A percentile compares a stretch with the other conserved stretches of the same genome.
These are phyloP conservation scores for Diaporthe sp. DNA, from an alignment of 2,329 filamentous ascomycete species.

Conservation along the genomic window DNA sequence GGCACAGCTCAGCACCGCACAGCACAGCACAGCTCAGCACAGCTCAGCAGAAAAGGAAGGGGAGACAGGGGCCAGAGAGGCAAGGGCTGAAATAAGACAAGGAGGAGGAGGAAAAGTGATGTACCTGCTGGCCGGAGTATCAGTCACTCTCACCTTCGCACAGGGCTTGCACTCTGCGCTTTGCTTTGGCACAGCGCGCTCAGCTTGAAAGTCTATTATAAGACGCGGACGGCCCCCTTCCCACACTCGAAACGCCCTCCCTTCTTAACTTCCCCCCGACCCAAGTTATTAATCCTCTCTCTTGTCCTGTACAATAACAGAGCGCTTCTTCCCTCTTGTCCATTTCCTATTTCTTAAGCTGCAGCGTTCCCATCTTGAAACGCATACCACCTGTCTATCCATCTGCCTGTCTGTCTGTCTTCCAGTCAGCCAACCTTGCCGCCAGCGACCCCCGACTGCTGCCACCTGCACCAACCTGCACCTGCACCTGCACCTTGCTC, in stretches of 20 bases:
- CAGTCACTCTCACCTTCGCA: constrained; percentile 34
- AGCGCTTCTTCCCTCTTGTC: constrained; percentile 34
- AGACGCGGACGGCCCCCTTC: constrained; percentile 43
- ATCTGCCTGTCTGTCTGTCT: not conserved
- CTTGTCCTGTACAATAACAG: constrained; percentile 39
- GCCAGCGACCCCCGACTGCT: constrained; percentile 5
- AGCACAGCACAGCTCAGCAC: constrained; percentile 7
- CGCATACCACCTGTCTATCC: constrained; percentile 13
- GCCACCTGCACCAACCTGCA: constrained; percentile 23
- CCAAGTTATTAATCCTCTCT: constrained; percentile 38
- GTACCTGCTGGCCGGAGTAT: constrained; percentile 30
- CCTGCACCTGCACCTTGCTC: constrained; percentile 14
- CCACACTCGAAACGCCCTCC: constrained; percentile 42
- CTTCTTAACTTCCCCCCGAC: constrained; percentile 32
- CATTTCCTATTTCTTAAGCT: constrained; percentile 28
- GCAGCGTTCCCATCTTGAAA: constrained; percentile 35
- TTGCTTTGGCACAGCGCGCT: constrained; percentile 37
- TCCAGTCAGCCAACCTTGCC: too few relatives aligned
- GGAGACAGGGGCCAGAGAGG: constrained; percentile 11
- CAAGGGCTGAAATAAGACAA: constrained; percentile 25
- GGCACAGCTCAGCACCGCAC: not conserved
- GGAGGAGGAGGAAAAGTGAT: constrained; percentile 11
- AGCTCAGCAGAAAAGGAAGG: not conserved
- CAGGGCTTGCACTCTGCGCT: constrained; percentile 35
- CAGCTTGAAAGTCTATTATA: constrained; percentile 43